A percentile compares a stretch with the other conserved stretches of the same genome.
Evolutionary conservation across 441 rosid genomes (phyloP).

Genomic region (Pelargonium fulgidum): DNA sequence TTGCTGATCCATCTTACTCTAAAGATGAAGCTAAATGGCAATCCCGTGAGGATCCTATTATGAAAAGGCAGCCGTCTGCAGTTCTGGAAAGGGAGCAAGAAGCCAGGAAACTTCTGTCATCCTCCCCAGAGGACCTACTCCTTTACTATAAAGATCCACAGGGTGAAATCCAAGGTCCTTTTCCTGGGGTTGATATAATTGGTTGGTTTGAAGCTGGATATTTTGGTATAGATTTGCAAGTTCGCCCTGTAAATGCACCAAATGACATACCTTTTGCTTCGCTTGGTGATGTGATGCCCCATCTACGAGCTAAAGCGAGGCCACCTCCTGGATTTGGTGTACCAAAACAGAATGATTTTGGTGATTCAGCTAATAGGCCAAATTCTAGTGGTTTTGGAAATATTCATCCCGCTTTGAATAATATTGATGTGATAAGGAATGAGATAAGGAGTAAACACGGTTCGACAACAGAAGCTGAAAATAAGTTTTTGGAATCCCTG

Average conservation of each 20-base stretch:
- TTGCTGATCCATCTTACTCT: slow-evolving; percentile 34
- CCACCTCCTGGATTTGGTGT: slow-evolving; percentile 90
- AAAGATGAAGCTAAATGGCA: slow-evolving; percentile 63
- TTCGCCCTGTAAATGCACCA: slow-evolving; percentile 60
- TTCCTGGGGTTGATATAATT: slow-evolving; percentile 80
- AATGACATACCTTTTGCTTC: slow-evolving; percentile 60
- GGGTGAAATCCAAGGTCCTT: slow-evolving; percentile 95
- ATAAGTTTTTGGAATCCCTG: slow-evolving; percentile 82
- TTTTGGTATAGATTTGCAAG: slow-evolving; percentile 91
- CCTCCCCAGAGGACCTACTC: slow-evolving; percentile 68
- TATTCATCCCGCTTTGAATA: slow-evolving; percentile 38
- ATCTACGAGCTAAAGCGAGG: slow-evolving; percentile 86
- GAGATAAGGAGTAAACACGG: slow-evolving; percentile 51
- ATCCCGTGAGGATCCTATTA: slow-evolving; percentile 47
- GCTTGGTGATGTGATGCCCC: slow-evolving; percentile 99
- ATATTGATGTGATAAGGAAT: slow-evolving; percentile 45
- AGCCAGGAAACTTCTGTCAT: slow-evolving; percentile 43
- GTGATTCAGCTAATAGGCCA: slow-evolving; percentile 45
- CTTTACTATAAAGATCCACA: slow-evolving; percentile 91
- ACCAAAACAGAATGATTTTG: slow-evolving; percentile 55
- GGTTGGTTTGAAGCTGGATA: slow-evolving; percentile 99
- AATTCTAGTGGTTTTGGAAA: slow-evolving; percentile 46
- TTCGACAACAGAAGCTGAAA: slow-evolving; percentile 72
- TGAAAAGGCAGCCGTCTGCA: slow-evolving; percentile 59
- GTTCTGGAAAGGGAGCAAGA: slow-evolving; percentile 67